Base-by-base conservation (phyloP, 441 rosid genomes). In the Arabidopsis hybrid region DNA sequence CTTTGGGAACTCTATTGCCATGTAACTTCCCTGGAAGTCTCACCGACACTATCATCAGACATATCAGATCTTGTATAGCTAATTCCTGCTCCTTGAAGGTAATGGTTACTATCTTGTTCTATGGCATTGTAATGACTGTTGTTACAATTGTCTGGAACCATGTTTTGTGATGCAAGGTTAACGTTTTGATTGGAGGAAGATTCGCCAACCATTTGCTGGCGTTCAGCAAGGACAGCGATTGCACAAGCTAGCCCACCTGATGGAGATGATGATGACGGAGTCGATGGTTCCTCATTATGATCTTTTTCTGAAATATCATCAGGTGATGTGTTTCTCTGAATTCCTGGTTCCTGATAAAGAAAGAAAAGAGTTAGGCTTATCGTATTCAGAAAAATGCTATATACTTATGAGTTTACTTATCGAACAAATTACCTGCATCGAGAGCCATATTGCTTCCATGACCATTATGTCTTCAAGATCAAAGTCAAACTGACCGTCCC, bases 401-500 rank as follows among this genome's bases (percentile, higher is more conserved):
- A 46, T 43, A 16, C 40, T 36, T 58, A 2, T 10, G 17, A 29
- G 35, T 16, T 10, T 32, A 56, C 2, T 40, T 46, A 9, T 0
- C 35, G 5, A 65, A 57, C 32, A 59, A 26, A 39, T 72, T 84
- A 91, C 99, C 99, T 92, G 97, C 72, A 91, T 84, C 10, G 99
- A 95, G 81, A 79, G 97, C 98, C 96, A 93, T 76, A 95, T 88
- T 57, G 98, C 98, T 85, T 93, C 97, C 91, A 87, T 93, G 62
- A 91, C 85, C 99, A 95, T 95, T 77, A 93, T 80, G 60, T 91
- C 99, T 81, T 95, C 99, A 8, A 90, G 93, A 82, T 95, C 99
- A 59, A 93, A 65, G 53, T 93, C 97, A 82, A 84, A 86, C 62
- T 86, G 97, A 61, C 84, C 95, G 65, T 87, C 91, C 93, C 99